These are phyloP conservation scores for Colletotrichum camelliae DNA, from an alignment of 2,329 filamentous ascomycete species.

Conservation along the genomic window DNA sequence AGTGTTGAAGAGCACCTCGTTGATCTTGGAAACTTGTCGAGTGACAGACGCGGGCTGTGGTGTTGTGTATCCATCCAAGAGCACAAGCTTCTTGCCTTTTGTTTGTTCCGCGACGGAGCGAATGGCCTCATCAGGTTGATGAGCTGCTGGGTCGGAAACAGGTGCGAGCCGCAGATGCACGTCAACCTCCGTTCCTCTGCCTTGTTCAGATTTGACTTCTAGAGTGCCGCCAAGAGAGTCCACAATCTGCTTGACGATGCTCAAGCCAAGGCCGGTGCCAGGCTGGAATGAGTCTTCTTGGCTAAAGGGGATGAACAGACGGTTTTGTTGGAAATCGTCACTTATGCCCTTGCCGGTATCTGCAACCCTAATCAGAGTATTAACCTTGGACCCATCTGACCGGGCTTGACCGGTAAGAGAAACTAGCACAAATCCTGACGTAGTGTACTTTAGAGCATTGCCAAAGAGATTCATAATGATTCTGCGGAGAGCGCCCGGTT, in stretches of 20 bases:
- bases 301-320: slow-evolving; percentile 65
- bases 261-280: slow-evolving; percentile 67
- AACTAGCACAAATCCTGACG: slow-evolving; percentile 54
- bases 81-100: slow-evolving; percentile 21
- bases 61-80: slow-evolving; percentile 21
- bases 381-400: slow-evolving; percentile 25
- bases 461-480: slow-evolving; percentile 69
- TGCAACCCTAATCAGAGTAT: slow-evolving; percentile 50
- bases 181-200: slow-evolving; percentile 60
- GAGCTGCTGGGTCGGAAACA: slow-evolving; percentile 13
- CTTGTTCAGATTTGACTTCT: slow-evolving; percentile 57
- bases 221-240: slow-evolving; percentile 65
- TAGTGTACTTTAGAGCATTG: slow-evolving; percentile 68
- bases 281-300: slow-evolving; percentile 67
- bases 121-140: slow-evolving; percentile 22
- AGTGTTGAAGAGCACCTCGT: slow-evolving; percentile 32
- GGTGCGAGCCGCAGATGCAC: slow-evolving; percentile 48
- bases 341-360: slow-evolving; percentile 72
- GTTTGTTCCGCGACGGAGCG: slow-evolving; percentile 14
- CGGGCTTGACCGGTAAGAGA: slow-evolving; percentile 30
- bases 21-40: slow-evolving; percentile 27
- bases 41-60: neutral
- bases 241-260: slow-evolving; percentile 67
- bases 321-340: slow-evolving; percentile 63
- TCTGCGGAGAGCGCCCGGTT: slow-evolving; percentile 55